These are phyloP conservation scores for Phlegmacium glaucopus DNA, from an alignment of 768 basidiomycete species.

Conservation along the genomic window DNA sequence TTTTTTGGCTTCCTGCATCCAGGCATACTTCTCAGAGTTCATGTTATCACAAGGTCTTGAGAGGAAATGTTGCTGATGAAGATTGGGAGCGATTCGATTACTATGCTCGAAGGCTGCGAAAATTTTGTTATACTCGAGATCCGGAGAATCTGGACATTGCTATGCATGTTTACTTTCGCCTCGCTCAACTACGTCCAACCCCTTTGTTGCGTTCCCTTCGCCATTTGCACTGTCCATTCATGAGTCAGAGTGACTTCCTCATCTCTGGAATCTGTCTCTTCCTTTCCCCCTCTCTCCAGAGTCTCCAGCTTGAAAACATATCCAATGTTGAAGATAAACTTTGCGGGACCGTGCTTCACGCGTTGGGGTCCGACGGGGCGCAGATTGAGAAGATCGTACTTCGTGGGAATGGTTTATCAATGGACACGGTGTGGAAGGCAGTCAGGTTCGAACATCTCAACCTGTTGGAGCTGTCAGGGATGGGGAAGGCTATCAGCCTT, in stretches of 20 bases:
- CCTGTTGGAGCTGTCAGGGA: constrained; percentile 22
- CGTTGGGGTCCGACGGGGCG: constrained; percentile 22
- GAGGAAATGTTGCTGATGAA: constrained; percentile 19
- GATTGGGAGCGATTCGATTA: constrained; percentile 31
- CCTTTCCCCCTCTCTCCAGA: constrained; percentile 26
- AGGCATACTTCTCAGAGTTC: not conserved
- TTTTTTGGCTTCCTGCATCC: not conserved
- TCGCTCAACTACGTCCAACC: constrained; percentile 25
- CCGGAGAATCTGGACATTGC: constrained; percentile 28
- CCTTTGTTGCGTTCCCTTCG: constrained; percentile 25
- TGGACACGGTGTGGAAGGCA: constrained; percentile 22
- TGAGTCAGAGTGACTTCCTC: constrained; percentile 27
- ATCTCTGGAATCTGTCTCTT: constrained; percentile 32
- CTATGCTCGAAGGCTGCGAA: constrained; percentile 26
- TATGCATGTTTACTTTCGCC: constrained; percentile 32
- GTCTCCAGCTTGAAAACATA: constrained; percentile 24
- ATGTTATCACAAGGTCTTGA: constrained; percentile 20
- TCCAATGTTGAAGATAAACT: constrained; percentile 31
- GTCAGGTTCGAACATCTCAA: constrained; percentile 18
- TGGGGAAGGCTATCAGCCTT: constrained; percentile 21
- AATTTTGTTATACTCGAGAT: constrained; percentile 26
- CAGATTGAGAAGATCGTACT: constrained; percentile 22
- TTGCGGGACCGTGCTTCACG: constrained; percentile 28
- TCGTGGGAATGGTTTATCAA: constrained; percentile 22
- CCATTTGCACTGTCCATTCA: constrained; percentile 25